A percentile compares a stretch with the other conserved stretches of the same genome.
Conservation (phyloP, 2,329 filamentous ascomycete genomes). For the Delphinella strobiligena region DNA sequence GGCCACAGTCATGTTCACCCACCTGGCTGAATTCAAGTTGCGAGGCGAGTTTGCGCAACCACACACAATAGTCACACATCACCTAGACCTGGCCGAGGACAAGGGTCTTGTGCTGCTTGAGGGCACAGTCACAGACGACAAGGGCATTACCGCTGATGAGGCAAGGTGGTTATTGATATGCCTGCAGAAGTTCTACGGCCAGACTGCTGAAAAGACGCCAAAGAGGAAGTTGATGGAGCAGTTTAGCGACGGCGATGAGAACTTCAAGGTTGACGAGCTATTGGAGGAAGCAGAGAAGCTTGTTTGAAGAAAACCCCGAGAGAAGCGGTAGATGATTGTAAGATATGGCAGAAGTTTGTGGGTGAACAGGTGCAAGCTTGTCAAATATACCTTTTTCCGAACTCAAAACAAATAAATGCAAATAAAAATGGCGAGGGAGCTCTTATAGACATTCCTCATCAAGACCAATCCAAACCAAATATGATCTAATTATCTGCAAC, state of each 20-base stretch:
- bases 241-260: constrained; percentile 67
- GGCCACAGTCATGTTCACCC: constrained; percentile 69
- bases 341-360: no score
- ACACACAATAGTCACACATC: constrained; percentile 88
- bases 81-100: constrained; percentile 62
- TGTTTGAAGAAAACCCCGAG: not conserved
- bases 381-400: no score
- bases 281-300: constrained; percentile 83
- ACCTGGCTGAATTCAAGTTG: constrained; percentile 84
- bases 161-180: constrained; percentile 88
- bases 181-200: constrained; percentile 80
- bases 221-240: constrained; percentile 64
- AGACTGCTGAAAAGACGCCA: constrained; percentile 44
- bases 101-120: constrained; percentile 79
- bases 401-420: no score
- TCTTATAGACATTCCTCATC: no score
- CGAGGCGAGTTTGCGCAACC: constrained; percentile 81
- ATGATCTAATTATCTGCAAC: no score
- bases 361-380: no score
- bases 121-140: constrained; percentile 62
- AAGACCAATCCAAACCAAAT: no score
- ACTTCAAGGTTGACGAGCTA: constrained; percentile 73
- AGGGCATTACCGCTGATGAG: constrained; percentile 66
- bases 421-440: no score
- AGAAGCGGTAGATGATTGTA: no score